Conservation (phyloP, 306 rosid species). For the Ormosia semicastrata region DNA sequence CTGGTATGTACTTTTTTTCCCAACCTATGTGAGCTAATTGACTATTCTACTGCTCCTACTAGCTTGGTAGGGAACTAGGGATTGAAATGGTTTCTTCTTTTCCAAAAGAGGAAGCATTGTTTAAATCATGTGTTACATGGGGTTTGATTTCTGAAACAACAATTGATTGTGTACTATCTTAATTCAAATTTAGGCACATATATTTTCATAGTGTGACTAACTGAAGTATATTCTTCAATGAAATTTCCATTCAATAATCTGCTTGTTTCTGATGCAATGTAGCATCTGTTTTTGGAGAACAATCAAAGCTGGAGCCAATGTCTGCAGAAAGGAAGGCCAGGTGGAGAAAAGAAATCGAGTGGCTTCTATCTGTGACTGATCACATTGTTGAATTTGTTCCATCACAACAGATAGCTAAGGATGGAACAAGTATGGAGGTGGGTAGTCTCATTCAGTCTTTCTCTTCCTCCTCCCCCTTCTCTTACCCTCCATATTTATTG, state of each 20-base stretch:
- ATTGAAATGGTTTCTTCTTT: background rate
- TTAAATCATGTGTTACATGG: background rate
- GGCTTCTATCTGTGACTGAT: conserved; percentile 91
- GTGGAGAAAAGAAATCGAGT: conserved; percentile 87
- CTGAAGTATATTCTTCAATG: background rate
- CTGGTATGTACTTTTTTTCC: conserved; percentile 47
- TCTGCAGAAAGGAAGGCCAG: conserved; percentile 59
- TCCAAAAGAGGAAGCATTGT: background rate
- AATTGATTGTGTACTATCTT: background rate
- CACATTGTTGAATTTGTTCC: conserved; percentile 89
- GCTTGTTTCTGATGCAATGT: conserved; percentile 26
- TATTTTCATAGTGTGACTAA: background rate
- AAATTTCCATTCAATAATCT: conserved; percentile 16
- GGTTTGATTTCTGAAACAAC: background rate
- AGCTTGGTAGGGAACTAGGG: background rate
- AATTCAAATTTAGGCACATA: background rate
- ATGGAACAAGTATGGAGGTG: conserved; percentile 88
- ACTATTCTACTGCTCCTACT: background rate
- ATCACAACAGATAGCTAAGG: conserved; percentile 59
- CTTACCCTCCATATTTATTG: background rate
- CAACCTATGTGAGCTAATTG: background rate
- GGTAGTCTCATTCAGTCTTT: background rate
- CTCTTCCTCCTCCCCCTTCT: background rate
- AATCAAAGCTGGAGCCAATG: conserved; percentile 72
- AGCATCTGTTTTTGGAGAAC: conserved; percentile 93